These are phyloP conservation scores for Hortiboletus campestris DNA, from an alignment of 768 basidiomycete genomes.

Conservation along the genomic window DNA sequence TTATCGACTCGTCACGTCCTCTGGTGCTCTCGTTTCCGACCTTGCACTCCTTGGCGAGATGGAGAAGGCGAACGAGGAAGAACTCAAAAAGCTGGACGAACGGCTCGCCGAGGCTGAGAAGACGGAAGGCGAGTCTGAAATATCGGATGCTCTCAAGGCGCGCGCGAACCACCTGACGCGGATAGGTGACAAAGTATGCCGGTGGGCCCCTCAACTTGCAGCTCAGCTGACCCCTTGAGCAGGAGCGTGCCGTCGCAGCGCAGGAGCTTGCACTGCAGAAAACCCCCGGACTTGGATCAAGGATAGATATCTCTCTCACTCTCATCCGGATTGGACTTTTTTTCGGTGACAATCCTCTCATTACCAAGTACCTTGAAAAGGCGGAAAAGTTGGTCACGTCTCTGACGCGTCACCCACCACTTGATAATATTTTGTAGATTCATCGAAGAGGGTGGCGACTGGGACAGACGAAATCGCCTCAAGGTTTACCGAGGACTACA, in stretches of 20 bases:
- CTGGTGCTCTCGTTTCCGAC: slow-evolving; percentile 44
- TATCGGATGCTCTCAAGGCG: slow-evolving; percentile 81
- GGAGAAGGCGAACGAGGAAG: slow-evolving; percentile 60
- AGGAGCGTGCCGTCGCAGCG: slow-evolving; percentile 82
- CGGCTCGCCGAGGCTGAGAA: slow-evolving; percentile 83
- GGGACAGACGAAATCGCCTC: slow-evolving; percentile 94
- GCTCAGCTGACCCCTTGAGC: not conserved
- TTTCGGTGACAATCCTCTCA: slow-evolving; percentile 73
- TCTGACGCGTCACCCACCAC: not conserved
- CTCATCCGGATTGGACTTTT: slow-evolving; percentile 90
- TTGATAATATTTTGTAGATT: slow-evolving; percentile 45
- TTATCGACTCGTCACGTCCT: slow-evolving; percentile 56
- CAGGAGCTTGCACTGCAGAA: slow-evolving; percentile 85
- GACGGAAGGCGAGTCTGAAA: slow-evolving; percentile 91
- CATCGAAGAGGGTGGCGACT: slow-evolving; percentile 95
- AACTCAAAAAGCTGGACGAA: slow-evolving; percentile 73
- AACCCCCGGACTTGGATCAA: slow-evolving; percentile 86
- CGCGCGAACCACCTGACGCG: slow-evolving; percentile 82
- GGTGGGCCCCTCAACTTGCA: not conserved
- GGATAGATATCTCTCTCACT: slow-evolving; percentile 90
- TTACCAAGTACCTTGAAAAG: slow-evolving; percentile 67
- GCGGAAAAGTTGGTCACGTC: slow-evolving; percentile 68
- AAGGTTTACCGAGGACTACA: slow-evolving; percentile 94
- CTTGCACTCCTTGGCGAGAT: slow-evolving; percentile 29
- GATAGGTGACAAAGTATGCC: slow-evolving; percentile 75